Evolutionary conservation across 768 basidiomycete genomes (phyloP), one percentile per base, ranked within the genome.

Genomic region (Trametes cubensis): DNA sequence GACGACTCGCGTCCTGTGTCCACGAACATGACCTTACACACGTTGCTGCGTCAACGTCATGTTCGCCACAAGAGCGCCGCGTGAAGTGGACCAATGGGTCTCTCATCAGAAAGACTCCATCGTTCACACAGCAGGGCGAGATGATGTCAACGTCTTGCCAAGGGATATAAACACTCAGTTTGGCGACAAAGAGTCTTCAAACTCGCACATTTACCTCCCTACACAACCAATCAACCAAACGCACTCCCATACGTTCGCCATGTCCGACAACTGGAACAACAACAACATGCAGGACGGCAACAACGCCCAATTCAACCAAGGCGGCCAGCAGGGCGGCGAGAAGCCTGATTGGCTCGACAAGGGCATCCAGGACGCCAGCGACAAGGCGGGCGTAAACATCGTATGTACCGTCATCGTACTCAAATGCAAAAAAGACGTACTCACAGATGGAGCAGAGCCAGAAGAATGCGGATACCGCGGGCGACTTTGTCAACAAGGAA

Each of bases 291-390:
- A 53, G 53, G 26, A 34, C 55, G 53, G 40, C 8, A 48, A 30
- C 45, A 53, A 52, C 48, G 46, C 56, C 25, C 61, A 62, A 38
- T n/a, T 57, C 42, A 44, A 38, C 56, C 58, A 60, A 44, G 34
- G 40, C 49, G 65, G 59, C 46, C 59, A 64, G 40, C 49, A 52
- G 45, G 56, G 28, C 26, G 65, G 55, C 47, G 69, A 69, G 62
- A 65, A 64, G 59, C 51, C 69, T 57, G 69, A 72, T 49, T 72
- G 71, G 71, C 68, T 72, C 42, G 69, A 72, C 63, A 72, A 72
- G 67, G 69, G 69, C 54, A 67, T 72, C 46, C 45, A 63, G 50
- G 15, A 41, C 17, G 58, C 61, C 20, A 67, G 71, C 13, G 48
- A 69, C 58, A 67, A 70, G 62, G 61, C 55, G 8, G 71, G 71